Evolutionary conservation across 768 basidiomycete genomes (phyloP).

Genomic region (Boletales sp.): DNA sequence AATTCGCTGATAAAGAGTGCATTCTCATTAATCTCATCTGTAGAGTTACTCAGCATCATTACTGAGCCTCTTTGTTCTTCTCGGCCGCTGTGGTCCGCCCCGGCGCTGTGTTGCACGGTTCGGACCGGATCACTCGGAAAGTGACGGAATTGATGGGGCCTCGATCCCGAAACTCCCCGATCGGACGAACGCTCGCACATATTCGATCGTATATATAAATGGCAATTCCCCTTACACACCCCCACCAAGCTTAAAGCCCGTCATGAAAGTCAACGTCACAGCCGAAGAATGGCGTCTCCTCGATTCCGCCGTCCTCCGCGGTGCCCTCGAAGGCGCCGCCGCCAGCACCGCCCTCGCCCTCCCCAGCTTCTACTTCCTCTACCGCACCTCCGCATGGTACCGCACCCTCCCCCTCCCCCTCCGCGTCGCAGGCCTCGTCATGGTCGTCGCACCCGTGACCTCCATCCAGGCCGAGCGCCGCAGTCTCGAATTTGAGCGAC

Average conservation of each 20-base stretch:
- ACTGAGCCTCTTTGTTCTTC: too few species aligned
- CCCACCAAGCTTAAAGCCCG: background rate
- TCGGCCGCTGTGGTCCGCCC: too few species aligned
- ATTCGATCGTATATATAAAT: background rate
- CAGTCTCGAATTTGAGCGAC: conserved; percentile 59
- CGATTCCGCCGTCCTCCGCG: conserved; percentile 53
- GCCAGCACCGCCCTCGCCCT: conserved; percentile 46
- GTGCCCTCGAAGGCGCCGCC: conserved; percentile 54
- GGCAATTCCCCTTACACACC: background rate
- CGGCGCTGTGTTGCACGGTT: too few species aligned
- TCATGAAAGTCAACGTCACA: conserved; percentile 30
- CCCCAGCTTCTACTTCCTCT: conserved; percentile 47
- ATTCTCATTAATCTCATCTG: too few species aligned
- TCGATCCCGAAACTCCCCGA: too few species aligned
- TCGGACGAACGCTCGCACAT: too few species aligned
- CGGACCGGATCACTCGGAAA: too few species aligned
- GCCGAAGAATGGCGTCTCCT: conserved; percentile 54
- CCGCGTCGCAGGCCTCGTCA: conserved; percentile 66
- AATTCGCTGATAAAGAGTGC: too few species aligned
- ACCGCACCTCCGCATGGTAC: conserved; percentile 56
- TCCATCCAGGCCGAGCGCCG: conserved; percentile 75
- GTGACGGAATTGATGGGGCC: too few species aligned
- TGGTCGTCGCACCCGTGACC: conserved; percentile 61
- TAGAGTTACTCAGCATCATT: too few species aligned
- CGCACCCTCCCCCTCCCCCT: conserved; percentile 62